Conservation (phyloP, 495 filamentous ascomycete species). For the Bryoglossum gracile region DNA sequence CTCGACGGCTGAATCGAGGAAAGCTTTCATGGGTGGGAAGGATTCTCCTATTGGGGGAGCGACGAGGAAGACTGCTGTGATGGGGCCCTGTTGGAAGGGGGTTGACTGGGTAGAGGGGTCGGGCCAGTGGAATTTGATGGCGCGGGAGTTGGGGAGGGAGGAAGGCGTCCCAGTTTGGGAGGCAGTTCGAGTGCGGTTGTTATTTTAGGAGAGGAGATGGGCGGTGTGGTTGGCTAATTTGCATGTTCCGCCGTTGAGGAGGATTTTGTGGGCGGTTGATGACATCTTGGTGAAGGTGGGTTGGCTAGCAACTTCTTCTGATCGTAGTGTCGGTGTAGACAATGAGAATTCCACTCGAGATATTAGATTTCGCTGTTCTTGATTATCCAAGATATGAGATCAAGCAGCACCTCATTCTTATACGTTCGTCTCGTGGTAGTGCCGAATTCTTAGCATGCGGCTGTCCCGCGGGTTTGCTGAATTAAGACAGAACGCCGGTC, state of each 20-base stretch:
- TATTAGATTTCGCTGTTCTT: too few species aligned
- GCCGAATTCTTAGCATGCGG: background rate
- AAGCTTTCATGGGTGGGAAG: slow-evolving; percentile 34
- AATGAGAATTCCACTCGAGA: too few species aligned
- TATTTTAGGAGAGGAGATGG: slow-evolving; percentile 27
- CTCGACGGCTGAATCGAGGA: slow-evolving; percentile 32
- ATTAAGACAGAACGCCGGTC: background rate
- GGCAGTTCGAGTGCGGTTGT: slow-evolving; percentile 31
- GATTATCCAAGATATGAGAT: too few species aligned
- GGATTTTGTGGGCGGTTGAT: too few species aligned
- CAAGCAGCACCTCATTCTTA: too few species aligned
- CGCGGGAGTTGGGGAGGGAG: slow-evolving; percentile 10
- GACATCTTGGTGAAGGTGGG: too few species aligned
- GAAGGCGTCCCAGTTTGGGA: slow-evolving; percentile 28
- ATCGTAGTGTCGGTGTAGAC: too few species aligned
- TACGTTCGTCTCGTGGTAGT: too few species aligned
- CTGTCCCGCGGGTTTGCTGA: background rate
- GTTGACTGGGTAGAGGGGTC: slow-evolving; percentile 33
- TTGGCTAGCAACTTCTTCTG: too few species aligned
- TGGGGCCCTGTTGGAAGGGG: slow-evolving; percentile 24
- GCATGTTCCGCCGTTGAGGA: slow-evolving; percentile 43
- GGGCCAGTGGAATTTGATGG: slow-evolving; percentile 41
- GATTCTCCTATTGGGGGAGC: slow-evolving; percentile 20
- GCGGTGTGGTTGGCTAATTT: slow-evolving; percentile 39
- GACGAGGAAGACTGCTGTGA: slow-evolving; percentile 36